Evolutionary conservation across 805 yeast genomes (phyloP), one percentile per base, ranked within the genome.

Genomic region (Lipomyces orientalis): DNA sequence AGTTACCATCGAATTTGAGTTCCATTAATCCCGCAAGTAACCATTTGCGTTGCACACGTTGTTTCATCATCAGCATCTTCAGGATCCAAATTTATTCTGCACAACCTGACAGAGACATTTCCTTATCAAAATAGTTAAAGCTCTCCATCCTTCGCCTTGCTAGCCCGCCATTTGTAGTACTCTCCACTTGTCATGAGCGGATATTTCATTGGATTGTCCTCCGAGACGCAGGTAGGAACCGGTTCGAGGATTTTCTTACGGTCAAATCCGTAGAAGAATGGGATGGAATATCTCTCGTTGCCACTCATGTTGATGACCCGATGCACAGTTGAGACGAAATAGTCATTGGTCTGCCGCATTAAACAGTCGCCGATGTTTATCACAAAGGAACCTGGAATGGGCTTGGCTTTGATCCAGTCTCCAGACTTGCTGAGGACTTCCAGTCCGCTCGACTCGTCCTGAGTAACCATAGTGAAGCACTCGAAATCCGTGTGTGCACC

Each of bases 401-500:
- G 79, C 14, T 81, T 79, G 2, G 77, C 82, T 54, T 75, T 73
- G 22, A 79, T 73, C 74, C 76, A 76, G 35, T 78, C 76, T 9
- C 77, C 78, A 8, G 73, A 63, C 39, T 76, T 74, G 62, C 76
- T 75, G 51, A 79, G 75, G 12, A 81, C 83, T 67, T 81, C 81
- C 31, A 81, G 71, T 1, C 83, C 83, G 2, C 81, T 80, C 55
- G 77, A 76, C 25, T 72, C 69, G 61, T 79, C 83, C 61, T 79
- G 81, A 59, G 74, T 67, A 19, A 80, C 69, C 69, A 80, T 74
- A 0, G 83, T 80, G 52, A 80, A 64, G 12, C 77, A 74, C 19
- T 78, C 81, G 66, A 78, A 79, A 64, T 80, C 83, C 2, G 81
- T 79, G 67, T 80, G 83, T 1, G 82, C 80, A 7, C 81, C 82